Conservation (phyloP, 768 basidiomycete genomes). For the Podaxis carcinomalis region DNA sequence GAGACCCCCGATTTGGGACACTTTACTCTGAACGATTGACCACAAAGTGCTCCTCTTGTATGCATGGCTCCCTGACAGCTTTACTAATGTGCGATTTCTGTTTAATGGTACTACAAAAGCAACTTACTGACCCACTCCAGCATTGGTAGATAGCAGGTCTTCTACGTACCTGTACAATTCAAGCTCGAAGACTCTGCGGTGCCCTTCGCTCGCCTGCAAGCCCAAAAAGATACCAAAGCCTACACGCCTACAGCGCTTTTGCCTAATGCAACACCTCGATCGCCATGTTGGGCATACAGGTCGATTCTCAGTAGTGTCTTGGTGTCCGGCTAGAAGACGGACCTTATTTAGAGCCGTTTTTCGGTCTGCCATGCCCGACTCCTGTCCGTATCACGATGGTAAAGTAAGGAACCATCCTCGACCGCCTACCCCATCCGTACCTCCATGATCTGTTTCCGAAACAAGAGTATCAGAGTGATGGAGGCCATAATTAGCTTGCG, state of each 20-base stretch:
- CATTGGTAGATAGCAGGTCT: not conserved
- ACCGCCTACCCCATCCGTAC: too few species aligned
- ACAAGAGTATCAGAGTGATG: too few species aligned
- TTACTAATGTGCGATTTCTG: not conserved
- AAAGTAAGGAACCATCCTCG: not conserved
- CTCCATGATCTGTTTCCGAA: too few species aligned
- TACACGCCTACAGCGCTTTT: not conserved
- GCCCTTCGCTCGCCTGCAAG: not conserved
- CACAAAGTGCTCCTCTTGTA: too few species aligned
- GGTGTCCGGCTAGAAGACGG: not conserved
- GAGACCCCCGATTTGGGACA: too few species aligned
- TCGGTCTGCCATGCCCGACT: not conserved
- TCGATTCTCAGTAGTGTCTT: not conserved
- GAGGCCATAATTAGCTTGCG: too few species aligned
- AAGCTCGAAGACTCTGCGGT: not conserved
- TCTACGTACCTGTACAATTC: not conserved
- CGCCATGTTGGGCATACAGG: not conserved
- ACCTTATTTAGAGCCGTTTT: not conserved
- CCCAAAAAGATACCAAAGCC: not conserved
- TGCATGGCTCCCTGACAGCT: too few species aligned
- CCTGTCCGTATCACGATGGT: not conserved
- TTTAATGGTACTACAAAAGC: not conserved
- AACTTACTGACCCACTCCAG: not conserved
- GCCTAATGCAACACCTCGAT: not conserved
- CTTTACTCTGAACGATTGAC: too few species aligned